Base-by-base conservation (phyloP, 1,284 basidiomycete genomes). In the Trichosporon sp. region DNA sequence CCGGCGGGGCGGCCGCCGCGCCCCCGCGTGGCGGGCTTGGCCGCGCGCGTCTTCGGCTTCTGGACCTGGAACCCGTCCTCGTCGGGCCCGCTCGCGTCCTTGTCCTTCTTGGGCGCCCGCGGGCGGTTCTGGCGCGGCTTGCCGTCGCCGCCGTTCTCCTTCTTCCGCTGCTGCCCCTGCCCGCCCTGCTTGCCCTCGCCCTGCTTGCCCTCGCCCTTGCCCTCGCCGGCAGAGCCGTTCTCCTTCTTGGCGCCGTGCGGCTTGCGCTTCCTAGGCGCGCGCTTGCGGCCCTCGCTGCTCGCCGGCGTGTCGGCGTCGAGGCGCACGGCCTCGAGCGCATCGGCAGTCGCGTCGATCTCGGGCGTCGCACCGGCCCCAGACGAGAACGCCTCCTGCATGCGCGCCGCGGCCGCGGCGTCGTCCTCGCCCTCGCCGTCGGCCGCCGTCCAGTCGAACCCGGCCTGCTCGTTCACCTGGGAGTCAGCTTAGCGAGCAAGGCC, bases 21-120 rank as follows among this genome's bases (percentile, higher is more conserved):
- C 5, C 70, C 68, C 23, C 72, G 18, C 27, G 29, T 60, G 56
- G 56, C 15, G 18, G 56, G 27, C 56, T 60, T 60, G 62, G 12
- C 72, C 72, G 23, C 69, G 72, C 44, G 65, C 27, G 18, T 60
- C 56, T 60, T 60, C 56, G 56, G 29, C 56, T 72, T 73, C 58
- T 77, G 77, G 60, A 75, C 68, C 68, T 78, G 77, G 72, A 81
- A 80, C 27, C 80, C 80, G 72, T 81, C 79, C 35, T 74, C 76
- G 67, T 80, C 80, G 1, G 77, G 70, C 6, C 69, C 44, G 29
- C 65, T 65, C 23, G 51, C 18, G 44, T 51, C 66, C 65, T 65
- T 69, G 64, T 38, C 65, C 42, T 67, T 58, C 47, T 51, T 51
- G 21, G 47, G 47, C 18, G 2, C 15, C 18, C 47, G 21, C 53